These are phyloP conservation scores for Buxus sempervirens DNA, from an alignment of 164 flowering plant species.

Conservation along the genomic window DNA sequence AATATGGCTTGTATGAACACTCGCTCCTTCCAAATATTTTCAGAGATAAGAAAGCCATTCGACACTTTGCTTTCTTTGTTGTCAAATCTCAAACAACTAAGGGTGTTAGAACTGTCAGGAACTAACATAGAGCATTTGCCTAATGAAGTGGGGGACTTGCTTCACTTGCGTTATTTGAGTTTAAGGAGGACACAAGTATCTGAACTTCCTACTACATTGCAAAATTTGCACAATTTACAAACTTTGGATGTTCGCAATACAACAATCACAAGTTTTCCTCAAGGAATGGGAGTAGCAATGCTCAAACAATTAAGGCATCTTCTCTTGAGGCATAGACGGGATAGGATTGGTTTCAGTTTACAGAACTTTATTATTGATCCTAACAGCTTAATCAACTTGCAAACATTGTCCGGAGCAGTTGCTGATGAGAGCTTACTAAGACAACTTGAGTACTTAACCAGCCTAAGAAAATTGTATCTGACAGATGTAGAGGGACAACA, in stretches of 20 bases:
- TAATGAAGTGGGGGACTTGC: too few species aligned
- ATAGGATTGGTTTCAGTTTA: too few species aligned
- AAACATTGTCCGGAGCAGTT: neutral
- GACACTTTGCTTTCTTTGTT: too few species aligned
- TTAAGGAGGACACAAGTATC: neutral
- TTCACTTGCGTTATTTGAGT: constrained; percentile 9
- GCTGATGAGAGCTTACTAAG: neutral
- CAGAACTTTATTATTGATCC: too few species aligned
- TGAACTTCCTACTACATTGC: constrained; percentile 2
- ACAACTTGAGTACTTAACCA: neutral
- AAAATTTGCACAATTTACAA: constrained; percentile 5
- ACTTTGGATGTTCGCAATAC: constrained; percentile 14
- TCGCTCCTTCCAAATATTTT: too few species aligned
- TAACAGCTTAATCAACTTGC: neutral
- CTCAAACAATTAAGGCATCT: constrained; percentile 7
- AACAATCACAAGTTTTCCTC: neutral
- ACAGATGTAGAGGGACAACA: neutral
- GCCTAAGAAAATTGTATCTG: constrained; percentile 1
- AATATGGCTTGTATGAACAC: too few species aligned
- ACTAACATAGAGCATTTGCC: too few species aligned
- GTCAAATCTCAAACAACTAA: neutral
- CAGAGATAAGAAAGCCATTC: too few species aligned
- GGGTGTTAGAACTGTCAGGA: too few species aligned
- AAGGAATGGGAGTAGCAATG: neutral
- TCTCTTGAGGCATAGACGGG: neutral